Percentiles rank a stretch among this genome's conserved stretches.
phyloP scores from a whole-genome alignment of 139 green algal genomes.

The Axilococcus clingmanii region DNA sequence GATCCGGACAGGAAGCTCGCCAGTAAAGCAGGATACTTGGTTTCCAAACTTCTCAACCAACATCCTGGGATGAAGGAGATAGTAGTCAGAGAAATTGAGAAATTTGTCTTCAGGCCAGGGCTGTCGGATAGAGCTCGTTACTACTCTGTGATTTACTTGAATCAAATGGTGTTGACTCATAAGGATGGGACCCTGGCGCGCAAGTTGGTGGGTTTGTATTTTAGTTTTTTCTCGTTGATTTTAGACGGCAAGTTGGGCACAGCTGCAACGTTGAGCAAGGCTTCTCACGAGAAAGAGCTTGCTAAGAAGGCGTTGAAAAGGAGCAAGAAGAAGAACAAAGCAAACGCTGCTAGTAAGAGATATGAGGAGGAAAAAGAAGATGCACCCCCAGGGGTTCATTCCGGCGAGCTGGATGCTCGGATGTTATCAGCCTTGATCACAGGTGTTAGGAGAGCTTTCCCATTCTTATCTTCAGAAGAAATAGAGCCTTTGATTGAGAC shows the following conservation, averaged over 20 bases:
- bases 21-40: conserved; percentile 73
- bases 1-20: conserved; percentile 80
- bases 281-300: conserved; percentile 8
- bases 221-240: conserved; percentile 78
- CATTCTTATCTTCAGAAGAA: conserved; percentile 60
- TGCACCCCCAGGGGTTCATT: conserved; percentile 1
- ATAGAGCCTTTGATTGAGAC: conserved; percentile 52
- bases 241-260: conserved; percentile 58
- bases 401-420: conserved; percentile 40
- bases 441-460: conserved; percentile 82
- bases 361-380: conserved; percentile 6
- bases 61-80: conserved; percentile 84
- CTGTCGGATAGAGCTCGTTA: conserved; percentile 72
- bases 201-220: conserved; percentile 82
- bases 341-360: neutral
- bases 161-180: conserved; percentile 75
- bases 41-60: conserved; percentile 61
- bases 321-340: conserved; percentile 8
- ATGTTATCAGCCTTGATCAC: conserved; percentile 77
- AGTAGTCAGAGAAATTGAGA: conserved; percentile 76
- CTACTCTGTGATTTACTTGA: conserved; percentile 83
- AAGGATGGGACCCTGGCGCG: conserved; percentile 54
- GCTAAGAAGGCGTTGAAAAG: neutral
- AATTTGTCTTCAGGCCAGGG: conserved; percentile 69
- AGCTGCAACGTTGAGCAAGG: conserved; percentile 22